Evolutionary conservation across 2,329 filamentous ascomycete species (phyloP).

Genomic region (Cryphonectria japonica): DNA sequence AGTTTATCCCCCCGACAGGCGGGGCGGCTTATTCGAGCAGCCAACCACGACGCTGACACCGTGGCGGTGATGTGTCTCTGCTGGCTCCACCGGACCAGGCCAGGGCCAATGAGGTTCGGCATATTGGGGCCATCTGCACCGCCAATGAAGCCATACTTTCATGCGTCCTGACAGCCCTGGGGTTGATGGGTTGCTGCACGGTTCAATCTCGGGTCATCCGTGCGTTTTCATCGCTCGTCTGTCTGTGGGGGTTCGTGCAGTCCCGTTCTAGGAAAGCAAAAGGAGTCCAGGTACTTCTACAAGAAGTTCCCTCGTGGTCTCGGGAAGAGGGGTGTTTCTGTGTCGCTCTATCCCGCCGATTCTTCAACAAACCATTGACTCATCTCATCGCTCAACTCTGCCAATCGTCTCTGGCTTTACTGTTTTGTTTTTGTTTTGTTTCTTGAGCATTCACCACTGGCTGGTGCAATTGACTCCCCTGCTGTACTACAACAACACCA

Average conservation of each 20-base stretch:
- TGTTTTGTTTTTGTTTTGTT: not conserved
- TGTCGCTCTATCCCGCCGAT: not conserved
- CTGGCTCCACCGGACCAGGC: not conserved
- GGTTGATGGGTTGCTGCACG: not conserved
- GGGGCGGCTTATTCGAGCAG: conserved; percentile 1
- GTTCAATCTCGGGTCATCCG: not conserved
- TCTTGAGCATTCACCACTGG: conserved; percentile 21
- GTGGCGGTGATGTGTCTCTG: conserved; percentile 17
- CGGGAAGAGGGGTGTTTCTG: too few relatives aligned
- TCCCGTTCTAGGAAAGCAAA: not conserved
- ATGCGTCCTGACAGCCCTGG: not conserved
- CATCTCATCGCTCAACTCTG: not conserved
- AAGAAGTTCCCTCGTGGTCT: not conserved
- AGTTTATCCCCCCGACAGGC: not conserved
- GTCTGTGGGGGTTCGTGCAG: not conserved
- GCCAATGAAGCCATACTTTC: not conserved
- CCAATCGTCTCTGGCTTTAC: not conserved
- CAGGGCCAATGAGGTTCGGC: not conserved
- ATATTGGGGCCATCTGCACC: not conserved
- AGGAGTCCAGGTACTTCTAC: conserved; percentile 1
- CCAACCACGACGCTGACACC: conserved; percentile 10
- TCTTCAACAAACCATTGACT: not conserved
- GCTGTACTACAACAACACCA: not conserved
- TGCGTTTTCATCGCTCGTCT: not conserved
- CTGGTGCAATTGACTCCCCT: conserved; percentile 8